These are phyloP conservation scores for Phytopythium oedochilum DNA, from an alignment of 352 stramenopile genomes.

Conservation along the genomic window DNA sequence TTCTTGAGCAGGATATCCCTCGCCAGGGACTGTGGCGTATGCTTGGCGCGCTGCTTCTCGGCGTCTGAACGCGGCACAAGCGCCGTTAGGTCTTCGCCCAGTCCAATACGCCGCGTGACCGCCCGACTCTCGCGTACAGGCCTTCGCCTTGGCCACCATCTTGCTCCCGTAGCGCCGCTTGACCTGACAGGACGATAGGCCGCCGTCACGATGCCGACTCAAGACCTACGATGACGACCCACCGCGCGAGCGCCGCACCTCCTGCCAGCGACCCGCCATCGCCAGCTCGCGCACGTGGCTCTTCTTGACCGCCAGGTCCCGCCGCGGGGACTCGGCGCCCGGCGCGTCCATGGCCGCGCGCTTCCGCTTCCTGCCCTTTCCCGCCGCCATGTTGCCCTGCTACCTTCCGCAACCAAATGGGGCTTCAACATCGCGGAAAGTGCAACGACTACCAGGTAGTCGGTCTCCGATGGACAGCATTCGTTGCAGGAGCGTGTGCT, in stretches of 20 bases:
- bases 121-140: too few relatives aligned
- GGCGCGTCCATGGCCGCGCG: neutral
- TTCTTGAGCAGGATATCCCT: constrained; percentile 61
- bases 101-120: too few relatives aligned
- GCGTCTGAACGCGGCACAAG: constrained; percentile 23
- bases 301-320: constrained; percentile 57
- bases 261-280: constrained; percentile 34
- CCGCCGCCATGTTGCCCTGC: constrained; percentile 5
- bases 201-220: neutral
- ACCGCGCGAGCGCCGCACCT: constrained; percentile 22
- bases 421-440: constrained; percentile 2
- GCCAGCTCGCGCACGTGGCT: constrained; percentile 70
- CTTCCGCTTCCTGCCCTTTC: constrained; percentile 21
- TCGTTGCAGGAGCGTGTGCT: too few relatives aligned
- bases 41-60: constrained; percentile 35
- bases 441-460: constrained; percentile 11
- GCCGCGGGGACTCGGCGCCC: constrained; percentile 1
- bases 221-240: neutral
- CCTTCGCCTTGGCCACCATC: constrained; percentile 61
- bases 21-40: constrained; percentile 62
- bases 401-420: neutral
- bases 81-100: too few relatives aligned
- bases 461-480: too few relatives aligned
- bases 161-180: constrained; percentile 58
- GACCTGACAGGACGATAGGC: constrained; percentile 63